phyloP scores from a whole-genome alignment of 805 yeast species.

The Kodamaea neixiangensis region DNA sequence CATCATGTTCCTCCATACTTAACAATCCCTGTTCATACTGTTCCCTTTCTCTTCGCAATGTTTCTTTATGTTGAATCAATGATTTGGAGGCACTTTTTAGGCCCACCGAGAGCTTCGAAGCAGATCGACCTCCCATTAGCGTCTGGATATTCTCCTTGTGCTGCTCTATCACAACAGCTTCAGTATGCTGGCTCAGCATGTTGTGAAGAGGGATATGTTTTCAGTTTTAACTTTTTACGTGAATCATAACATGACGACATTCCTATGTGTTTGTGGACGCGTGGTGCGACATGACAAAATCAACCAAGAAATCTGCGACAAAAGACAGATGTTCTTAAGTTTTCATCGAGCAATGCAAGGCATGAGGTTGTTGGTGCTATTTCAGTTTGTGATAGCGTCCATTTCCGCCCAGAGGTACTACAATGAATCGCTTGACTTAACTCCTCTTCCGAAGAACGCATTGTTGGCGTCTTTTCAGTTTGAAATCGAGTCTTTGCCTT shows the following conservation, averaged over 20 bases:
- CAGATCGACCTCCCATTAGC: conserved; percentile 68
- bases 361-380: conserved; percentile 6
- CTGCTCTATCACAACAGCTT: conserved; percentile 27
- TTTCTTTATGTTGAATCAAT: conserved; percentile 23
- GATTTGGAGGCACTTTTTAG: conserved; percentile 28
- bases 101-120: conserved; percentile 50
- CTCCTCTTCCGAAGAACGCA: conserved; percentile 73
- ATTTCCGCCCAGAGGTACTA: conserved; percentile 33
- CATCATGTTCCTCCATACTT: conserved; percentile 66
- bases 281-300: background rate
- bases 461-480: conserved; percentile 73
- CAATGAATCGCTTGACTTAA: conserved; percentile 60
- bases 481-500: conserved; percentile 55
- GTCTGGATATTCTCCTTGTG: conserved; percentile 82
- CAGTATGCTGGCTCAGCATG: conserved; percentile 10
- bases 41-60: conserved; percentile 37
- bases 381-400: conserved; percentile 5
- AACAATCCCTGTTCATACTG: conserved; percentile 52
- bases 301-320: background rate
- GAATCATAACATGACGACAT: conserved; percentile 1
- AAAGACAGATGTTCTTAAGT: background rate
- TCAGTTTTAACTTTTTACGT: background rate
- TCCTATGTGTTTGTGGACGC: background rate
- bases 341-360: background rate
- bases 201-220: background rate